Conservation (phyloP, 2,329 filamentous ascomycete genomes). For the Fusarium brachygibbosum region DNA sequence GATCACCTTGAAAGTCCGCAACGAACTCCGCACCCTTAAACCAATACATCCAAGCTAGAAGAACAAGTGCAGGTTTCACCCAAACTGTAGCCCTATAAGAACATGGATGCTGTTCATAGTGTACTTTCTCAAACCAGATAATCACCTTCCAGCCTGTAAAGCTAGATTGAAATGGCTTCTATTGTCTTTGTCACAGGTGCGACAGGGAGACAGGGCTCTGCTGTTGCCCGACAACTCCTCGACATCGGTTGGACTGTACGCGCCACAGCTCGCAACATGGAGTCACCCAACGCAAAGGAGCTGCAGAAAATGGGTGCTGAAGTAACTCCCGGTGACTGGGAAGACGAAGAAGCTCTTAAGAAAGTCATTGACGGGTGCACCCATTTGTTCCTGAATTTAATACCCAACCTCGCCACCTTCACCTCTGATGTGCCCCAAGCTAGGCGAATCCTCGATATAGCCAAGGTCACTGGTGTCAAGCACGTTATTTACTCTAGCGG, state of each 20-base stretch:
- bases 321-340: not conserved
- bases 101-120: not conserved
- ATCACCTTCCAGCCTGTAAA: too few relatives aligned
- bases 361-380: not conserved
- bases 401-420: slow-evolving; percentile 8
- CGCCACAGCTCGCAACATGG: slow-evolving; percentile 1
- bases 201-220: slow-evolving; percentile 13
- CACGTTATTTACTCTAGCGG: slow-evolving; percentile 20
- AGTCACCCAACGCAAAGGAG: not conserved
- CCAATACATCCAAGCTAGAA: not conserved
- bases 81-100: not conserved
- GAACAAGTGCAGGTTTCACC: not conserved
- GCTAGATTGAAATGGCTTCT: not conserved
- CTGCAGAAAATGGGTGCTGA: not conserved
- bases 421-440: slow-evolving; percentile 2
- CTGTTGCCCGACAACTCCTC: slow-evolving; percentile 1
- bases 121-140: not conserved
- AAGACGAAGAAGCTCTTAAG: not conserved
- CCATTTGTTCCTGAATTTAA: slow-evolving; percentile 5
- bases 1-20: not conserved
- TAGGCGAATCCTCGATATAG: not conserved
- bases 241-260: slow-evolving; percentile 7
- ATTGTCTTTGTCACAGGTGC: slow-evolving; percentile 13
- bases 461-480: not conserved
- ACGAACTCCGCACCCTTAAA: not conserved